These are phyloP conservation scores for Leccinellum rugosiceps DNA, from an alignment of 768 basidiomycete species.

Conservation along the genomic window DNA sequence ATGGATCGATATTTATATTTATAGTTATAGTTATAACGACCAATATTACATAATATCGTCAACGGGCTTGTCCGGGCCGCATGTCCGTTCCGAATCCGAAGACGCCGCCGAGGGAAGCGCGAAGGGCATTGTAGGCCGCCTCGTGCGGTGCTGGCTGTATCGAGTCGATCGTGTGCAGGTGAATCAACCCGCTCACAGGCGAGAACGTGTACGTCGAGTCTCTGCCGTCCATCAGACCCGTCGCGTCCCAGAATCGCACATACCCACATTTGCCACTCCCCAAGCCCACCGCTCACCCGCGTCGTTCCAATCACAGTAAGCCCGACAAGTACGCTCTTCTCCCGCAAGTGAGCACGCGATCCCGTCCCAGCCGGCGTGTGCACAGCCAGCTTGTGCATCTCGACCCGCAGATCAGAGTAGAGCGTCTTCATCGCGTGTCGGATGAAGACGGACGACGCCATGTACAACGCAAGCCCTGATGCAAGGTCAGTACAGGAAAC, in stretches of 20 bases:
- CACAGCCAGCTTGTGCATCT: slow-evolving; percentile 46
- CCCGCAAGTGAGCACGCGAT: slow-evolving; percentile 30
- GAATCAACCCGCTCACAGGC: slow-evolving; percentile 59
- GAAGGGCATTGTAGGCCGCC: slow-evolving; percentile 63
- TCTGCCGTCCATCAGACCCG: slow-evolving; percentile 33
- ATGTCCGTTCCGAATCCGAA: slow-evolving; percentile 24
- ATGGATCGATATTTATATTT: background rate
- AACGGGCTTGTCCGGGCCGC: slow-evolving; percentile 8
- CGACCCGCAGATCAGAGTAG: slow-evolving; percentile 62
- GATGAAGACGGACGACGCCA: slow-evolving; percentile 65
- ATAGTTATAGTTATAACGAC: background rate
- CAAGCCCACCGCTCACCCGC: slow-evolving; percentile 57
- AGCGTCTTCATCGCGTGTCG: slow-evolving; percentile 74
- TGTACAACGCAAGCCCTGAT: slow-evolving; percentile 68
- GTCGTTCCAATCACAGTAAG: slow-evolving; percentile 54
- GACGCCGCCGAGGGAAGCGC: slow-evolving; percentile 28
- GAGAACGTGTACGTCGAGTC: slow-evolving; percentile 75
- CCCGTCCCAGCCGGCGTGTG: slow-evolving; percentile 14
- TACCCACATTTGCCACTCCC: slow-evolving; percentile 75
- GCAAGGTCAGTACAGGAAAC: slow-evolving; percentile 1
- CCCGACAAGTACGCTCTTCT: slow-evolving; percentile 57
- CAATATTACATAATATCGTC: background rate
- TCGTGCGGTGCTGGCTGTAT: slow-evolving; percentile 76
- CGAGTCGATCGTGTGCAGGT: slow-evolving; percentile 65
- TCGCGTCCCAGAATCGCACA: background rate